Evolutionary conservation across 345 rosid genomes (phyloP).

Genomic region (Gossypium rotundifolium): DNA sequence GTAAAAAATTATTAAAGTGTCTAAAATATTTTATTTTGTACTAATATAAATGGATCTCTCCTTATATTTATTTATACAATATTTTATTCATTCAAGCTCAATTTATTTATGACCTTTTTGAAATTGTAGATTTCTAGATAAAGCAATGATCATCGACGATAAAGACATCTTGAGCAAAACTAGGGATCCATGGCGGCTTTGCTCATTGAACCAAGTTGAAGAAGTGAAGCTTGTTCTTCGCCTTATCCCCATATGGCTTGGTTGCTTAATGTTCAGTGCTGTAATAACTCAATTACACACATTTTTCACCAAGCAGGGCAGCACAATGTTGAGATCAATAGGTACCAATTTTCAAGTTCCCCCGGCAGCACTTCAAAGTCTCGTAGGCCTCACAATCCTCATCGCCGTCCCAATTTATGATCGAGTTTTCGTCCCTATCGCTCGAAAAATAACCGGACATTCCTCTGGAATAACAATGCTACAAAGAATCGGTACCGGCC

Average conservation of each 20-base stretch:
- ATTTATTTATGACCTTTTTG: neutral
- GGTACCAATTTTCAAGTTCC: slow-evolving; percentile 59
- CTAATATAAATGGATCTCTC: too few species aligned
- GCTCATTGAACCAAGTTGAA: slow-evolving; percentile 77
- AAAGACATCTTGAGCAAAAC: slow-evolving; percentile 30
- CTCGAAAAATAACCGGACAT: slow-evolving; percentile 51
- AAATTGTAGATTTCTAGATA: slow-evolving; percentile 62
- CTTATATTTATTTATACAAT: neutral
- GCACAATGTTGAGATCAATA: slow-evolving; percentile 56
- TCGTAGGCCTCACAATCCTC: slow-evolving; percentile 66
- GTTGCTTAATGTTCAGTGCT: slow-evolving; percentile 67
- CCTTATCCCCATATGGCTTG: slow-evolving; percentile 70
- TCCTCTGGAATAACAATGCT: slow-evolving; percentile 73
- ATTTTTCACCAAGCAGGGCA: slow-evolving; percentile 78
- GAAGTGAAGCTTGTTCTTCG: slow-evolving; percentile 73
- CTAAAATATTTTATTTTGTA: too few species aligned
- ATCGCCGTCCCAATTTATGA: slow-evolving; percentile 56
- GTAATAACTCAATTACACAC: slow-evolving; percentile 65
- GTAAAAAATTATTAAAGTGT: too few species aligned
- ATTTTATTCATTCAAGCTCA: neutral
- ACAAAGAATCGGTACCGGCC: slow-evolving; percentile 71
- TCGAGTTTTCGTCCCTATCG: slow-evolving; percentile 51
- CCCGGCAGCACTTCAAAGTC: slow-evolving; percentile 70
- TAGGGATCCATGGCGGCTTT: slow-evolving; percentile 74
- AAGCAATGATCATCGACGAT: slow-evolving; percentile 65